These are phyloP conservation scores for Diospyros lotus DNA, from an alignment of 148 eudicot genomes.

Conservation along the genomic window DNA sequence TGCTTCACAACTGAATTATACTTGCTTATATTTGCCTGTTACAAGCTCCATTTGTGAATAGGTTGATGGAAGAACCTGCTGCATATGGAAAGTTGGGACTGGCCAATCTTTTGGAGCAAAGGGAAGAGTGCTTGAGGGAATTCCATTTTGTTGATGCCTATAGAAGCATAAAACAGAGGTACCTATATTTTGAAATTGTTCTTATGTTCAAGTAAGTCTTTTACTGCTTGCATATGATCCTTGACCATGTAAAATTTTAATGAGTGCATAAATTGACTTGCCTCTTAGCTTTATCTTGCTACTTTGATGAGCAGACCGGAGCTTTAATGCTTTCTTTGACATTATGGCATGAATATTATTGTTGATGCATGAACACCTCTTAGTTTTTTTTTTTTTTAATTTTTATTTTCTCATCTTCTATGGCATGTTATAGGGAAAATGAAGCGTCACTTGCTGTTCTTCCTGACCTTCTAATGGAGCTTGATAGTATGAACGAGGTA, in stretches of 20 bases:
- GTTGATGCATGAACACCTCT: background rate
- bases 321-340: background rate
- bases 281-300: background rate
- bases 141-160: constrained; percentile 89
- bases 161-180: constrained; percentile 94
- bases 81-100: constrained; percentile 96
- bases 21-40: background rate
- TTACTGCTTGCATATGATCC: background rate
- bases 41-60: constrained; percentile 18
- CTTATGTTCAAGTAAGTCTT: background rate
- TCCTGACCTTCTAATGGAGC: constrained; percentile 81
- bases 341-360: background rate
- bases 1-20: background rate
- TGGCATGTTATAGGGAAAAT: constrained; percentile 61
- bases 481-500: constrained; percentile 93
- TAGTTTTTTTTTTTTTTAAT: background rate
- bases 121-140: constrained; percentile 98
- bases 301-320: background rate
- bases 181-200: background rate
- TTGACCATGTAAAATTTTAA: background rate
- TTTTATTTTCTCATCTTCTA: background rate
- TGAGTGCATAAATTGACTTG: background rate
- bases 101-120: constrained; percentile 88
- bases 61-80: constrained; percentile 98
- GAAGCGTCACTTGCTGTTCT: constrained; percentile 98